A percentile compares a stretch with the other conserved stretches of the same genome.
Evolutionary conservation across 345 rosid genomes (phyloP).

Genomic region (Ceriops zippeliana): DNA sequence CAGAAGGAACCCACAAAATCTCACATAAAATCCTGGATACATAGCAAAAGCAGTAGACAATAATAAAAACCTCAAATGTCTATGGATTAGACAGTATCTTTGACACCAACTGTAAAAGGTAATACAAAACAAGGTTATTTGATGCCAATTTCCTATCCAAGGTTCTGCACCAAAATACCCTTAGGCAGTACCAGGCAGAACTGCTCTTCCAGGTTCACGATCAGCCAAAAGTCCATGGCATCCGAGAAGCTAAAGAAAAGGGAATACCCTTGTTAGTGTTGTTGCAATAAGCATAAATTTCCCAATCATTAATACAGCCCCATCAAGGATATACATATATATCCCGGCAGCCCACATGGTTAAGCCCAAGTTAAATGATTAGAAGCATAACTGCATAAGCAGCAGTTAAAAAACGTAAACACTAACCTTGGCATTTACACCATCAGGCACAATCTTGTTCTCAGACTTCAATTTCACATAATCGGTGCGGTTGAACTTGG

Average conservation of each 20-base stretch:
- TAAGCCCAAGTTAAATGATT: not conserved
- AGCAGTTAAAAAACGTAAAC: not conserved
- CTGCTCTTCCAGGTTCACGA: constrained; percentile 63
- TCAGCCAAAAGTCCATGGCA: constrained; percentile 63
- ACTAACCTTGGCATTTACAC: constrained; percentile 71
- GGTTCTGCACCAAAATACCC: not conserved
- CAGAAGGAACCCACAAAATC: no score
- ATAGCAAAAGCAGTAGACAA: no score
- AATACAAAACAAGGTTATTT: no score
- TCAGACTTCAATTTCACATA: constrained; percentile 50
- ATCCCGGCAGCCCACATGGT: not conserved
- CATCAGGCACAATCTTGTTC: constrained; percentile 57
- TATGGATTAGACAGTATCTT: no score
- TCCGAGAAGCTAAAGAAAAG: constrained; percentile 55
- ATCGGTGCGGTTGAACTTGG: constrained; percentile 59
- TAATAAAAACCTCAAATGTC: no score
- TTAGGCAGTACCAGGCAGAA: constrained; percentile 38
- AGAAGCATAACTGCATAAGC: not conserved
- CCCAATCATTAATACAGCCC: not conserved
- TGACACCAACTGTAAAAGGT: no score
- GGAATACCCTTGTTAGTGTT: not conserved
- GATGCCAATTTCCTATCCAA: no score
- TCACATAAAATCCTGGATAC: no score
- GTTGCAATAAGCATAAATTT: not conserved
- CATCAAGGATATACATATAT: not conserved